Base-by-base conservation (phyloP, 2,329 filamentous ascomycete genomes). In the Chaetomium strumarium region DNA sequence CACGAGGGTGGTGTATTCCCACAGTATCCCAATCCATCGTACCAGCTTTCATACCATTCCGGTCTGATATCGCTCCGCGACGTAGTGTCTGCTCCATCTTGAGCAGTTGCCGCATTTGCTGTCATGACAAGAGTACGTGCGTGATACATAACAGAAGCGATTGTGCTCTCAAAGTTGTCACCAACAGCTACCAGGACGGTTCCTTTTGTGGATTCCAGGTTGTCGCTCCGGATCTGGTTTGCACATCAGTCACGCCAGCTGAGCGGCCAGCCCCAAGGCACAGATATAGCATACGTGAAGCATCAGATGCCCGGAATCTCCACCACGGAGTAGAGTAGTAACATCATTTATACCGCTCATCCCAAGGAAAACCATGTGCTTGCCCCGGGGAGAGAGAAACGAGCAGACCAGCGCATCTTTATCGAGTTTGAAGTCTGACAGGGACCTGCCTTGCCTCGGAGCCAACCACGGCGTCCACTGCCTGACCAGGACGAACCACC, bases 1-100 rank as follows among this genome's bases (percentile, higher is more conserved):
- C 9, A 29, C 11, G 12, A 41, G 17, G 12, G 2, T 7, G 14
- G 12, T 13, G 7, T 19, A 40, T 4, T 67, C 76, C 67, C 62
- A 81, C 93, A 99, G 66, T 93, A 99, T 0, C 90, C 88, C 36
- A 99, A 73, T 0, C 90, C 90, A 67, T 97, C 93, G 64, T 91
- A 91, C 90, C 91, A 96, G 54, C 88, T 83, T 58, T 93, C 83
- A 45, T 88, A 72, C 90, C 90, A 96, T 64, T 83, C 69, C 6
- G 76, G 70, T 49, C 76, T 75, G 33, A 84, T 69, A 5, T 76
- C 76, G 24, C 74, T 70, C 14, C 79, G 60, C 0, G 70, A 67
- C 51, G 73, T 67, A 24, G 77, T 65, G 54, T 83, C 75, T 29
- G 69, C 67, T 17, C 72, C 69, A 52, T 70, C 63, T 60, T 79